These are phyloP conservation scores for Diaporthe ampelina DNA, from an alignment of 2,329 filamentous ascomycete genomes.

Conservation along the genomic window DNA sequence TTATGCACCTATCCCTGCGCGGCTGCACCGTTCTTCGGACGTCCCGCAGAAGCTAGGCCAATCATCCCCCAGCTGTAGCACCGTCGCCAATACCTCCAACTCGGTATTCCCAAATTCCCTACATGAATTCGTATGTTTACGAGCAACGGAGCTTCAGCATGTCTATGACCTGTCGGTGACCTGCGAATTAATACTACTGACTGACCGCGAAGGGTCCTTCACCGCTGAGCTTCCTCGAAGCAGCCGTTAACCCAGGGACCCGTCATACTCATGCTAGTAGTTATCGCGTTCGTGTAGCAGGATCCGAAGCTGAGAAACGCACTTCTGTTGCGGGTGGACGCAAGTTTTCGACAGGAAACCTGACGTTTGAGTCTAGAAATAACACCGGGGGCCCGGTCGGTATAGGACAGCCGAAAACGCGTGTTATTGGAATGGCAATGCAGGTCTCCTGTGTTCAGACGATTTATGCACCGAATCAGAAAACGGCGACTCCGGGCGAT, in stretches of 20 bases:
- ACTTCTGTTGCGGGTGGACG: no score
- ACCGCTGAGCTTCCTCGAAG: not conserved
- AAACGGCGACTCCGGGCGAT: not conserved
- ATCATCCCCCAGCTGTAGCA: not conserved
- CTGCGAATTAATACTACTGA: no score
- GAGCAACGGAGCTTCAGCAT: not conserved
- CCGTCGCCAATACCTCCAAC: no score
- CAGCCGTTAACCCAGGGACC: rapidly evolving
- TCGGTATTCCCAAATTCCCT: no score
- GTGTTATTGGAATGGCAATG: not conserved
- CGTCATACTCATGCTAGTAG: no score
- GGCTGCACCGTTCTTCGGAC: not conserved
- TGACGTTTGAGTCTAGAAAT: not conserved
- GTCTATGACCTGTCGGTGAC: no score
- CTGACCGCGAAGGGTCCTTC: not conserved
- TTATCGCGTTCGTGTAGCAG: no score
- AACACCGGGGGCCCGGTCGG: not conserved
- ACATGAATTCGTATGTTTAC: no score
- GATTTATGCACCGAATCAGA: not conserved
- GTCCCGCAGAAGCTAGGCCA: not conserved
- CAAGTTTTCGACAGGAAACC: no score
- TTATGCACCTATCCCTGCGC: not conserved
- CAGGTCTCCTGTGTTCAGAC: not conserved
- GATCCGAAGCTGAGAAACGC: no score
- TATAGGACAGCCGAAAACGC: not conserved